These are phyloP conservation scores for Hypoxylon rubiginosum DNA, from an alignment of 2,329 filamentous ascomycete genomes.

Conservation along the genomic window DNA sequence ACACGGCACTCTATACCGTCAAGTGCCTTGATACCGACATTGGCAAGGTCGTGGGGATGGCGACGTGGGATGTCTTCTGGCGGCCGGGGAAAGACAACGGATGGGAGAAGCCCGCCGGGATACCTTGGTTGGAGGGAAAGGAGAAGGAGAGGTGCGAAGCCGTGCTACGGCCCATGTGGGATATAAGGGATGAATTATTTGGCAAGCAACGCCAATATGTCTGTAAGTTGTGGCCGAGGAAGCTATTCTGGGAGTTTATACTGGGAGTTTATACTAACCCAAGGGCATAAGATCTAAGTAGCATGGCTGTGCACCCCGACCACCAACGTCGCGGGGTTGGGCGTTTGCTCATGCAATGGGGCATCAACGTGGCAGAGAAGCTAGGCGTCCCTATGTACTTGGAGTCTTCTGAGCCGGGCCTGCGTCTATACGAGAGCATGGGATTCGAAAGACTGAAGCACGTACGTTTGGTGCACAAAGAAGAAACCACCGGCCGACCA, in stretches of 20 bases:
- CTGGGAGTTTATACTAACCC: slow-evolving; percentile 18
- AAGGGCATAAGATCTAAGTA: slow-evolving; percentile 40
- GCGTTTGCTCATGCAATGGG: slow-evolving; percentile 44
- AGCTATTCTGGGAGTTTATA: not conserved
- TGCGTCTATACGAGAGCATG: slow-evolving; percentile 37
- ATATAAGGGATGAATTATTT: slow-evolving; percentile 46
- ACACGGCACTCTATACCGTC: slow-evolving; percentile 38
- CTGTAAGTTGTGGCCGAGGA: slow-evolving; percentile 37
- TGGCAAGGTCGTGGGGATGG: slow-evolving; percentile 47
- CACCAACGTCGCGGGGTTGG: slow-evolving; percentile 44
- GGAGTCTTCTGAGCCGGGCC: slow-evolving; percentile 38
- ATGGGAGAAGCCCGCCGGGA: slow-evolving; percentile 42
- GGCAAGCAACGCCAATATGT: slow-evolving; percentile 42
- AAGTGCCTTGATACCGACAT: slow-evolving; percentile 47
- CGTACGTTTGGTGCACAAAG: slow-evolving; percentile 42
- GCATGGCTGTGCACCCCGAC: slow-evolving; percentile 46
- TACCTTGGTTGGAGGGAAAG: slow-evolving; percentile 44
- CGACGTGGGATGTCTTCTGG: slow-evolving; percentile 48
- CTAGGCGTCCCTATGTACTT: slow-evolving; percentile 45
- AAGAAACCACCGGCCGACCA: slow-evolving; percentile 38
- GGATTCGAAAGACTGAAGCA: slow-evolving; percentile 43
- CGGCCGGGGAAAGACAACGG: slow-evolving; percentile 35
- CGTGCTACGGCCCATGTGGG: slow-evolving; percentile 41
- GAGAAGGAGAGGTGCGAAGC: slow-evolving; percentile 40
- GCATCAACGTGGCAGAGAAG: slow-evolving; percentile 42